Percentiles rank a stretch among this genome's conserved stretches.
These are phyloP conservation scores for California macrophylla DNA, from an alignment of 441 rosid genomes.

Conservation along the genomic window DNA sequence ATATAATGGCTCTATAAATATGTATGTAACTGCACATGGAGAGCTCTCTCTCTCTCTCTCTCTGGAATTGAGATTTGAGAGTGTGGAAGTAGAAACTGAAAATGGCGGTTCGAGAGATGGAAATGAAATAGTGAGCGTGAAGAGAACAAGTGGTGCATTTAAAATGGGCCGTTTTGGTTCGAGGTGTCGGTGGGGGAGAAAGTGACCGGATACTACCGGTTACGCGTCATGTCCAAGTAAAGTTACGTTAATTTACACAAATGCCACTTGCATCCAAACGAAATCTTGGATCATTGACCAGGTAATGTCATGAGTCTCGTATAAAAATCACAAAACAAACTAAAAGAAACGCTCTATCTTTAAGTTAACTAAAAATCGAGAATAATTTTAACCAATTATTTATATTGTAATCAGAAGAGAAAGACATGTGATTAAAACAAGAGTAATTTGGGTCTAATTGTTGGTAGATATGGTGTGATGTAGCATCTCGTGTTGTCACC, in stretches of 20 bases:
- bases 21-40: background rate
- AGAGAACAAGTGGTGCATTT: constrained; percentile 9
- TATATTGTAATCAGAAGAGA: no score
- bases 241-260: constrained; percentile 9
- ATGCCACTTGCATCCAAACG: constrained; percentile 3
- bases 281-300: no score
- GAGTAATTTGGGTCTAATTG: no score
- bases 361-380: no score
- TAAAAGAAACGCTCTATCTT: no score
- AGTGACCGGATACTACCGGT: constrained; percentile 28
- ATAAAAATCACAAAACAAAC: no score
- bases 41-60: background rate
- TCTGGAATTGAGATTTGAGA: background rate
- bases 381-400: no score
- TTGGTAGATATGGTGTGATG: background rate
- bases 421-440: no score
- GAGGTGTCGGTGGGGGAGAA: constrained; percentile 29
- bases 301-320: no score
- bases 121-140: background rate
- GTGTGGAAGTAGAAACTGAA: background rate
- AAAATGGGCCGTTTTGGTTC: constrained; percentile 11
- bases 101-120: background rate
- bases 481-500: background rate
- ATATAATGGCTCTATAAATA: background rate
- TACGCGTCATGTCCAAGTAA: constrained; percentile 13